phyloP scores from a whole-genome alignment of 1,284 basidiomycete species.

The Ustilago tritici region DNA sequence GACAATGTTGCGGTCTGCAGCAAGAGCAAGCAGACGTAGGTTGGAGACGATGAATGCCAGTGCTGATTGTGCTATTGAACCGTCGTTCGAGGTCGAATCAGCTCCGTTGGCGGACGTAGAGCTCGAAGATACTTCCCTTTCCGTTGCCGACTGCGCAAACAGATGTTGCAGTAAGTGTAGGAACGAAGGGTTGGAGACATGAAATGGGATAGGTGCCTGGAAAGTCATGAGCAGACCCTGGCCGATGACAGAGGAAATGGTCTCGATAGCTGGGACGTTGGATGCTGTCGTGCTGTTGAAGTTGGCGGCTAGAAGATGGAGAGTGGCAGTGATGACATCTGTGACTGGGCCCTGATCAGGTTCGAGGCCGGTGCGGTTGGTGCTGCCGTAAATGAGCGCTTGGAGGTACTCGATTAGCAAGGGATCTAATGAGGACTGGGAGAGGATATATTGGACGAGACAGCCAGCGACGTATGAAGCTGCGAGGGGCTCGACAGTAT shows the following conservation, averaged over 20 bases:
- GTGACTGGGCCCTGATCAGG: slow-evolving; percentile 46
- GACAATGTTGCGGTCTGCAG: slow-evolving; percentile 25
- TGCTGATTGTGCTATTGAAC: slow-evolving; percentile 10
- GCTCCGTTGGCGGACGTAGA: background rate
- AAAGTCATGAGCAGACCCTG: slow-evolving; percentile 48
- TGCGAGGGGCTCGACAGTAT: background rate
- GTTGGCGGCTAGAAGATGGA: slow-evolving; percentile 36
- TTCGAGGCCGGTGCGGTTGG: slow-evolving; percentile 28
- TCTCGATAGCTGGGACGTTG: slow-evolving; percentile 41
- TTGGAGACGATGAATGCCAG: slow-evolving; percentile 34
- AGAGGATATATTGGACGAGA: slow-evolving; percentile 26
- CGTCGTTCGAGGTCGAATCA: slow-evolving; percentile 2
- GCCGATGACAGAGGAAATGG: slow-evolving; percentile 43
- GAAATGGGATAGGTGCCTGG: slow-evolving; percentile 23
- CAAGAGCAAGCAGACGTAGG: slow-evolving; percentile 34
- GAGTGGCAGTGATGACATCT: slow-evolving; percentile 44
- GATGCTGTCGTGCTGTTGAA: slow-evolving; percentile 8
- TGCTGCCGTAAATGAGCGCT: slow-evolving; percentile 41
- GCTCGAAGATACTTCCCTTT: background rate
- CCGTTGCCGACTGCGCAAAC: background rate
- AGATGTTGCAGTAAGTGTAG: slow-evolving; percentile 20
- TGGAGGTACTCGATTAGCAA: slow-evolving; percentile 46
- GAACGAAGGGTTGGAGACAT: slow-evolving; percentile 25
- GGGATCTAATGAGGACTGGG: slow-evolving; percentile 41
- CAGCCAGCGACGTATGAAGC: slow-evolving; percentile 26